Base-by-base conservation (phyloP, 2,329 filamentous ascomycete genomes). In the Cordyceps tenuipes region DNA sequence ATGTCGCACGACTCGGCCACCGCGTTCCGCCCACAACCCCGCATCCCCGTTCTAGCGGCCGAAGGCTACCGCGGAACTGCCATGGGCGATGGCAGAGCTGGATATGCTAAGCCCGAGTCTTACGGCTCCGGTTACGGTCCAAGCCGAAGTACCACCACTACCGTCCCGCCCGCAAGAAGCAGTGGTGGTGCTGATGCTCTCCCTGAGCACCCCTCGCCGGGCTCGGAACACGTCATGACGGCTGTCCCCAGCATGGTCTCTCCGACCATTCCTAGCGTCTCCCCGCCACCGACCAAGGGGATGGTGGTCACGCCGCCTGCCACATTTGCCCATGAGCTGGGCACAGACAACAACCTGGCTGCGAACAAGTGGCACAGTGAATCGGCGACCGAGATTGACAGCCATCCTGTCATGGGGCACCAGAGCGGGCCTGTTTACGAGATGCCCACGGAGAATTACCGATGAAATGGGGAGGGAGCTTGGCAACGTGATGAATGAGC, bases 61-160 rank as follows among this genome's bases (percentile, higher is more conserved):
- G 73, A 75, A 58, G 73, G 73, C 29, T 75, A 75, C 63, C 73
- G 73, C 19, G 73, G 73, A 50, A 75, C 73, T 41, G 73, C 73
- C 54, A 66, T 71, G 62, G 72, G 73, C 44, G 73, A 75, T 49
- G 73, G 73, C 19, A 72, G 73, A 52, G 65, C 73, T 13, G 73
- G 73, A 49, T 75, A 72, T 52, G 73, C 73, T 62, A 74, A 75
- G 63, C 73, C 73, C 19, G 67, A 70, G 19, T 64, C 69, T 1
- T 74, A 70, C 53, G 72, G 72, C 36, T 65, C 70, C 10, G 63
- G 66, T 12, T 68, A 73, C 56, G 48, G 41, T 7, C 55, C 65
- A 36, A 65, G 67, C 54, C 67, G 65, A 29, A 62, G 62, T 17
- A 66, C 64, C 9, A 61, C 60, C 50, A 62, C 61, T 10, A 49